Percentiles rank a stretch among this genome's conserved stretches.
These are phyloP conservation scores for Stenocarpella maydis DNA, from an alignment of 2,329 filamentous ascomycete genomes.

Conservation along the genomic window DNA sequence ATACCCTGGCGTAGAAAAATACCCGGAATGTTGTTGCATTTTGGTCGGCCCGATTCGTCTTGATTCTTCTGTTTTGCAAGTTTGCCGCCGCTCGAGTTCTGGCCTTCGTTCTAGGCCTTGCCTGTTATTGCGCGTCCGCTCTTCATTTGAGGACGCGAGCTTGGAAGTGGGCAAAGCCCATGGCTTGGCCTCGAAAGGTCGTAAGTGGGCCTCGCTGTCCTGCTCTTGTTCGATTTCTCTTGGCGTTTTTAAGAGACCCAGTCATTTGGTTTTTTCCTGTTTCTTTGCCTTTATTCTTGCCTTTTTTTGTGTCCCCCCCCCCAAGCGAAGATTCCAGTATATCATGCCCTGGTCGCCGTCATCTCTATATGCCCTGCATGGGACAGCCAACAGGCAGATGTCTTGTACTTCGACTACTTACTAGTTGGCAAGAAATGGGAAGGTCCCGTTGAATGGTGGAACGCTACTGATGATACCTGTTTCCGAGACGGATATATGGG, in stretches of 20 bases:
- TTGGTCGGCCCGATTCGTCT: constrained; percentile 51
- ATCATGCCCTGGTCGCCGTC: constrained; percentile 19
- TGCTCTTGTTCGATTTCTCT: constrained; percentile 13
- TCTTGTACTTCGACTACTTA: constrained; percentile 17
- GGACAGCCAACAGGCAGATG: constrained; percentile 31
- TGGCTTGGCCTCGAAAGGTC: constrained; percentile 5
- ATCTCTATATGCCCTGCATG: constrained; percentile 30
- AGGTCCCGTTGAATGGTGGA: constrained; percentile 1
- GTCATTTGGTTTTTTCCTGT: constrained; percentile 28
- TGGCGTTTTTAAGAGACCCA: constrained; percentile 22
- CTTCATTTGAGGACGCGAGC: not conserved
- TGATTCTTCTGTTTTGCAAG: constrained; percentile 47
- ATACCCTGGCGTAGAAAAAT: constrained; percentile 71
- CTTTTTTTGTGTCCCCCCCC: too few relatives aligned
- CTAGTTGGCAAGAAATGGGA: constrained; percentile 1
- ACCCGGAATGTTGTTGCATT: constrained; percentile 57
- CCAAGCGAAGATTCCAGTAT: constrained; percentile 33
- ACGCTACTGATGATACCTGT: constrained; percentile 33
- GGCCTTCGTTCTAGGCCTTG: constrained; percentile 34
- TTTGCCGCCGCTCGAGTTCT: constrained; percentile 39
- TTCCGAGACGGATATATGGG: constrained; percentile 25
- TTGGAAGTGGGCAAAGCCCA: not conserved
- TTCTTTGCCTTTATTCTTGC: too few relatives aligned
- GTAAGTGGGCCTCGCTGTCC: constrained; percentile 13
- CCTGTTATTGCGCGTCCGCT: not conserved